Evolutionary conservation across 306 rosid genomes (phyloP).

Genomic region (Calophaca sinica): DNA sequence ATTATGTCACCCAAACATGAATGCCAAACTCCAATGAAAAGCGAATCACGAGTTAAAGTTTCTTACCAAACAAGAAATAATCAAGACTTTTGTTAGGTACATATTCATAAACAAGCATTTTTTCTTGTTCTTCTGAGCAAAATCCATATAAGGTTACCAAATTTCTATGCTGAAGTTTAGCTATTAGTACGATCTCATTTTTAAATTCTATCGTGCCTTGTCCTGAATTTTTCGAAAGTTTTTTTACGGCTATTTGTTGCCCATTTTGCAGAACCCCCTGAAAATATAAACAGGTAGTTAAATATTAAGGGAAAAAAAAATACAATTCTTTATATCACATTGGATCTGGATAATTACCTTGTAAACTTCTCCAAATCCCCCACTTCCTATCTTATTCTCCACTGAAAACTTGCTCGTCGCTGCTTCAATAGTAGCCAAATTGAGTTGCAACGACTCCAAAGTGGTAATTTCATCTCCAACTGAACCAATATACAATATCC

Average conservation of each 20-base stretch:
- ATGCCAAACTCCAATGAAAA: not conserved
- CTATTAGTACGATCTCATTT: slow-evolving; percentile 36
- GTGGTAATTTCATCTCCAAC: no score
- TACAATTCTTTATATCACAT: no score
- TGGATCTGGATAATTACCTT: slow-evolving; percentile 1
- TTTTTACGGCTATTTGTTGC: no score
- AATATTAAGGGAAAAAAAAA: no score
- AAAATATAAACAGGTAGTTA: no score
- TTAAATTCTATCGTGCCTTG: slow-evolving; percentile 17
- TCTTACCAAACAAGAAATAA: slow-evolving; percentile 51
- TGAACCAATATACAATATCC: not conserved
- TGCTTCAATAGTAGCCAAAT: not conserved
- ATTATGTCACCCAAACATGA: not conserved
- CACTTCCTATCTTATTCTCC: not conserved
- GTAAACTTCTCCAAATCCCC: no score
- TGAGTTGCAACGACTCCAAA: slow-evolving; percentile 21
- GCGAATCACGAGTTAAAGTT: not conserved
- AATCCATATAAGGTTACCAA: slow-evolving; percentile 45
- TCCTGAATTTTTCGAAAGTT: no score
- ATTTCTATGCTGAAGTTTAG: slow-evolving; percentile 50
- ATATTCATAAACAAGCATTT: no score
- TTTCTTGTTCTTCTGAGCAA: slow-evolving; percentile 43
- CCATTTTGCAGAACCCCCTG: no score
- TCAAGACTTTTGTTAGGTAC: no score
- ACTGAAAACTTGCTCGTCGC: not conserved